Base-by-base conservation (phyloP, 148 eudicot species). In the Fagopyrum tataricum region DNA sequence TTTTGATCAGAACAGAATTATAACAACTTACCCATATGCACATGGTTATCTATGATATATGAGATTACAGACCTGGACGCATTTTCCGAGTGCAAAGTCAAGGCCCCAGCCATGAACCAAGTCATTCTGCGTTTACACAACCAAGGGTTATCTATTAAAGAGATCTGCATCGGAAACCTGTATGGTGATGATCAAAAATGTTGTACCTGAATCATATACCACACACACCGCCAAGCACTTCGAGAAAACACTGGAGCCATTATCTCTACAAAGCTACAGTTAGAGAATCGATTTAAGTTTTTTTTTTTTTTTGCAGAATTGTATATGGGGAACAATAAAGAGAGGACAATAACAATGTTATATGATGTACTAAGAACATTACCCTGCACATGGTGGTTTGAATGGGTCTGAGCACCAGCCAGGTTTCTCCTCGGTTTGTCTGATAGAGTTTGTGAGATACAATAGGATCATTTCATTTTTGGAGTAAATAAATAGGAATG, bases 341-440 rank as follows among this genome's bases (percentile, higher is more conserved):
- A 23, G 68, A 23, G 13, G 11, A 18, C 31, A 4, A 6, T 66
- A 66, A 66, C 41, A 23, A 66, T 31, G 42, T 8, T 37, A 6
- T 40, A 12, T 46, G 26, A 46, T n/a, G 10, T 67, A 41, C n/a
- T 68, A 40, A 17, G 72, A 44, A 23, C 51, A 44, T 15, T 64
- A 64, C 69, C 69, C 69, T 37, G 69, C 69, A 64, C 69, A 64
- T 15, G 69, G 69, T 37, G 69, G 69, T 37, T 64, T 64, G 69
- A 1, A 4, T 24, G 69, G 69, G 44, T 64, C 69, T 14, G 69
- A 39, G 69, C 69, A 64, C 20, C 69, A 39, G 20, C 69, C 69
- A 37, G 69, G 44, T 39, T 39, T 39, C 41, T 64, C 69, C 44
- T 64, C 69, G 44, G 64, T 59, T 69, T 62, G 78, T 72, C 90